Percentiles rank a stretch among this genome's conserved stretches.
These are phyloP conservation scores for Allium fistulosum DNA, from an alignment of 106 monocot genomes.

Conservation along the genomic window DNA sequence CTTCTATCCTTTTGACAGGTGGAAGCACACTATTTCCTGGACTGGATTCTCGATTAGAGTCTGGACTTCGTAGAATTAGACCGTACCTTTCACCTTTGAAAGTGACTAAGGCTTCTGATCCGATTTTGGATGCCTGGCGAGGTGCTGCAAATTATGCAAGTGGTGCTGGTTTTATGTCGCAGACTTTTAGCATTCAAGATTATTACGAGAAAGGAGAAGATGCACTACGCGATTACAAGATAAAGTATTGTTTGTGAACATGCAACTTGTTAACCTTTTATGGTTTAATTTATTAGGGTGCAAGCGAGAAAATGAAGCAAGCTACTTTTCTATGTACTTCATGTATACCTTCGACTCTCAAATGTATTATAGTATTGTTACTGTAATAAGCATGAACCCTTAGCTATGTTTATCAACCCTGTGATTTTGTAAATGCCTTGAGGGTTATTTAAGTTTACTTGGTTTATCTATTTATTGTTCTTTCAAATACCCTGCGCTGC, in stretches of 20 bases:
- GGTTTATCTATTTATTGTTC: too few species aligned
- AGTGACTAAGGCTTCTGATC: constrained; percentile 48
- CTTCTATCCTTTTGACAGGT: constrained; percentile 70
- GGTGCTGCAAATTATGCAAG: constrained; percentile 73
- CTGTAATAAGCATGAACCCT: too few species aligned
- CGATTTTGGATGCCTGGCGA: constrained; percentile 87
- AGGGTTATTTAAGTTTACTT: too few species aligned
- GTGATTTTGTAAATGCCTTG: too few species aligned
- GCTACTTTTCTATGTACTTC: too few species aligned
- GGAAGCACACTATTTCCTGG: constrained; percentile 78
- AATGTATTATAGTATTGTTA: too few species aligned
- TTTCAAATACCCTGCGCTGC: too few species aligned
- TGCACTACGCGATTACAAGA: constrained; percentile 37
- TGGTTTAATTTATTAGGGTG: too few species aligned
- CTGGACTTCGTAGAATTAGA: constrained; percentile 50
- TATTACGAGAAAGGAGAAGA: constrained; percentile 87
- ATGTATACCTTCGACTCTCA: too few species aligned
- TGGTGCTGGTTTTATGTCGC: constrained; percentile 28
- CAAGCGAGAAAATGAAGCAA: too few species aligned
- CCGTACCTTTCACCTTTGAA: constrained; percentile 67
- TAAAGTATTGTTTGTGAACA: constrained; percentile 52
- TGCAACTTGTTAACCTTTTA: too few species aligned
- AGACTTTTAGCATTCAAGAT: constrained; percentile 72
- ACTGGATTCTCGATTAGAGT: constrained; percentile 52
- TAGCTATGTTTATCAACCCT: too few species aligned